Conservation (phyloP, 2,329 filamentous ascomycete genomes). For the Nigrospora osmanthi region DNA sequence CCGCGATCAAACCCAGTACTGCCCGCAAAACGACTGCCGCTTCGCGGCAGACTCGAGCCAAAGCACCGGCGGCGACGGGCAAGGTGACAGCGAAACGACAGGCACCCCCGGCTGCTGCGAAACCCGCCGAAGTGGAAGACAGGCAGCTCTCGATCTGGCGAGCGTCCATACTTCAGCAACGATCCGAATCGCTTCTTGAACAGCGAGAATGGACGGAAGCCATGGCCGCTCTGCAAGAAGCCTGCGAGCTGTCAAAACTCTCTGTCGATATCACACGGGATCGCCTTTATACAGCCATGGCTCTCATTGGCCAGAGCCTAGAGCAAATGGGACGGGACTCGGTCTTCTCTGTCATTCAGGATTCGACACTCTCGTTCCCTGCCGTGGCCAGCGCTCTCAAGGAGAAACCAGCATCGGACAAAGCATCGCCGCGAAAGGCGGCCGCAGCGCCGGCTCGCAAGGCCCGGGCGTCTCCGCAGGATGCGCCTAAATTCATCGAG, state of each 20-base stretch:
- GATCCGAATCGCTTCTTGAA: conserved; percentile 36
- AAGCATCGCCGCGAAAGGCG: conserved; percentile 24
- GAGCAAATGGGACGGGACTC: conserved; percentile 71
- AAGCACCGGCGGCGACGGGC: conserved; percentile 13
- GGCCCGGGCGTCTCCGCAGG: conserved; percentile 14
- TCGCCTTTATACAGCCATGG: conserved; percentile 58
- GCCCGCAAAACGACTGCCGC: conserved; percentile 7
- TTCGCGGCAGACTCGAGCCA: conserved; percentile 10
- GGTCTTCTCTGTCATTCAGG: conserved; percentile 81
- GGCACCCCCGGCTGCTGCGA: conserved; percentile 10
- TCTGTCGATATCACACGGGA: conserved; percentile 34
- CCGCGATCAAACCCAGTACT: conserved; percentile 22
- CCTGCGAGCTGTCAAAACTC: conserved; percentile 33
- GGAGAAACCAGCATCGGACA: conserved; percentile 30
- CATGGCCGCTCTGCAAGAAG: conserved; percentile 43
- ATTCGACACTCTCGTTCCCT: conserved; percentile 86
- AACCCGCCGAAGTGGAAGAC: conserved; percentile 16
- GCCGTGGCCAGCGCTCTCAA: conserved; percentile 42
- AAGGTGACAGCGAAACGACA: conserved; percentile 12
- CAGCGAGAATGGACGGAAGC: conserved; percentile 52
- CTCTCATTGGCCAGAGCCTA: conserved; percentile 60
- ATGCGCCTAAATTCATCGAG: conserved; percentile 43
- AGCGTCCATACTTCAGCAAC: conserved; percentile 31
- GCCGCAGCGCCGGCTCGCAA: conserved; percentile 23
- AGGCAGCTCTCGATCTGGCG: conserved; percentile 26